Evolutionary conservation across 352 stramenopile species (phyloP), one percentile per base, ranked within the genome.

Genomic region (Globisporangium spinosum): DNA sequence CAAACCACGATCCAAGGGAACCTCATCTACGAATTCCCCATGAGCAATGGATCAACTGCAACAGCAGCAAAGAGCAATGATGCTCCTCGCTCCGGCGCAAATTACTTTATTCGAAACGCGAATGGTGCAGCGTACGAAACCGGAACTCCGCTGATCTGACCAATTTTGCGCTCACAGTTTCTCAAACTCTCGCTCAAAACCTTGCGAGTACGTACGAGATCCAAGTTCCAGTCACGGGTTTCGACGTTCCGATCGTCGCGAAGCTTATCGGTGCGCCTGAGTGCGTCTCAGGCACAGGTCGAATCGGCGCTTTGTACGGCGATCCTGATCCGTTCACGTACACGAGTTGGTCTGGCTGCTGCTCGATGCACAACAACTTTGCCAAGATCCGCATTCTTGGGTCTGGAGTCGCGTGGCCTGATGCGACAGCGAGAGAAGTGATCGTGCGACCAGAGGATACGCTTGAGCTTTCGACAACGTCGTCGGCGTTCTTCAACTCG

Each of bases 221-320:
- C 23, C 62, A 70, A 7, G 72, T 90, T 7, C 59, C 75, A 2
- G 49, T 90, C 7, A 67, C 75, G 9, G 80, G 81, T 0, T 81
- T 91, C 54, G 80, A 94, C 54, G 64, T 89, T 23, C 82, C 87
- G 2, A 71, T 82, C 9, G 68, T 91, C 27, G 86, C 74, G 1
- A 93, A 91, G 59, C 76, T 94, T 55, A 73, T 94, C 6, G 86
- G 84, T 10, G 83, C 78, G 0, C 83, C 83, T 1, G 69, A 80
- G 15, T 94, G 86, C 45, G 68, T 74, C n/a, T 84, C 79, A 13
- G 79, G 82, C 7, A 80, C 60, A 3, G 84, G 83, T 23, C 81
- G 84, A 3, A 61, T 85, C 5, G 82, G 73, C 29, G 79, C 84
- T 13, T 45, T 89, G 0, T 90, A 89, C 58, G 77, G 72, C 23